Percentiles rank a stretch among this genome's conserved stretches.
These are phyloP conservation scores for Mortierella claussenii DNA, from an alignment of 192 early-diverging fungal species.

Conservation along the genomic window DNA sequence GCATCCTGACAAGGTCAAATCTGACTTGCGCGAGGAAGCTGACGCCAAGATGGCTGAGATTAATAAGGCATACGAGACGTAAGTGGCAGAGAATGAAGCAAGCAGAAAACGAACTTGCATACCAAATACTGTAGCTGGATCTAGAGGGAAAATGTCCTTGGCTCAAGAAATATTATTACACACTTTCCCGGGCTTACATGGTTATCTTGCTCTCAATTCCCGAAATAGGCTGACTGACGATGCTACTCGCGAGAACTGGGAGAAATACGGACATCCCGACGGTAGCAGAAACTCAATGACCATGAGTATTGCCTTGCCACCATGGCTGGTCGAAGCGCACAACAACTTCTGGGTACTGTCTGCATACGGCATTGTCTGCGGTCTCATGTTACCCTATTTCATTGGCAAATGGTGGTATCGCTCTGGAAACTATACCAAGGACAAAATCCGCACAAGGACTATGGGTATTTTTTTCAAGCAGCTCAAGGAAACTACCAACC, in stretches of 20 bases:
- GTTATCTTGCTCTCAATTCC: not conserved
- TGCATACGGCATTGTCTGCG: constrained; percentile 90
- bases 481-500: constrained; percentile 78
- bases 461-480: constrained; percentile 95
- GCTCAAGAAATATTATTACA: not conserved
- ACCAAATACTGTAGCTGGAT: not conserved
- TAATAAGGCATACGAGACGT: constrained; percentile 93
- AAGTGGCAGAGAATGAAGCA: constrained; percentile 17
- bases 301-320: constrained; percentile 95
- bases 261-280: constrained; percentile 97
- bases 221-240: constrained; percentile 84
- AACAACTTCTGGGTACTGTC: constrained; percentile 86
- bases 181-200: not conserved
- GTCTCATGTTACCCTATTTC: constrained; percentile 85
- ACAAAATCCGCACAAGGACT: constrained; percentile 86
- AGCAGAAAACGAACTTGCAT: no score
- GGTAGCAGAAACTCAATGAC: constrained; percentile 71
- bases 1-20: constrained; percentile 83
- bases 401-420: constrained; percentile 97
- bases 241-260: constrained; percentile 88
- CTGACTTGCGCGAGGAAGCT: constrained; percentile 75
- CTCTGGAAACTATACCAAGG: constrained; percentile 88
- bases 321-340: constrained; percentile 86
- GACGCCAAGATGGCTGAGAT: constrained; percentile 86
- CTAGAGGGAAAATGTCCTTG: not conserved